Conservation (phyloP, 1,284 basidiomycete species). For the Pyrrhoderma lamaoense region DNA sequence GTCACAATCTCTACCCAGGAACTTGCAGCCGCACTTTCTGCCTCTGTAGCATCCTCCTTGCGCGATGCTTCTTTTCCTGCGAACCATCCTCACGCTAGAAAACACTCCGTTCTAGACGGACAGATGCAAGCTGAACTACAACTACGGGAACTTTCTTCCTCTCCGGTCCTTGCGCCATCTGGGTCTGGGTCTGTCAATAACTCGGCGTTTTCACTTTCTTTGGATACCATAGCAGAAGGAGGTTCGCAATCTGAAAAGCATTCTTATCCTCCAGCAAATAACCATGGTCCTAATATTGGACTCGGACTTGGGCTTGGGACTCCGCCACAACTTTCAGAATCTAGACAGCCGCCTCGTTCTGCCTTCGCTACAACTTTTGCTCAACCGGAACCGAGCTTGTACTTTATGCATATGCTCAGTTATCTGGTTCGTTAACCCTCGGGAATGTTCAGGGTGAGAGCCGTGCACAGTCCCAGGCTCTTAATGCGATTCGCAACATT, state of each 20-base stretch:
- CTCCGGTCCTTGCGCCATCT: constrained; percentile 10
- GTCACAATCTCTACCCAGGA: constrained; percentile 10
- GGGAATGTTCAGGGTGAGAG: constrained; percentile 23
- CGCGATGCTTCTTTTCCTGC: constrained; percentile 39
- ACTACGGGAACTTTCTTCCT: constrained; percentile 12
- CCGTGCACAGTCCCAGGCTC: constrained; percentile 4
- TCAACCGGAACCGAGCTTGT: constrained; percentile 55
- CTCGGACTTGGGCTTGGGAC: constrained; percentile 41
- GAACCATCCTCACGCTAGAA: constrained; percentile 71
- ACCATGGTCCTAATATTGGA: constrained; percentile 29
- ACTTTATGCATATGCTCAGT: constrained; percentile 83
- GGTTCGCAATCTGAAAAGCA: constrained; percentile 17
- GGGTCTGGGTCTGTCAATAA: constrained; percentile 42
- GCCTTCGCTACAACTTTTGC: constrained; percentile 35
- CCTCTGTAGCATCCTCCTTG: constrained; percentile 19
- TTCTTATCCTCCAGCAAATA: constrained; percentile 20
- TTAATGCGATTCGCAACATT: constrained; percentile 9
- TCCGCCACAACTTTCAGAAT: constrained; percentile 20
- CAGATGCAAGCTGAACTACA: constrained; percentile 28
- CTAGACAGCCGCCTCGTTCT: constrained; percentile 28
- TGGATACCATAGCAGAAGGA: constrained; percentile 63
- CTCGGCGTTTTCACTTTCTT: constrained; percentile 54
- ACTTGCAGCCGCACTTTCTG: constrained; percentile 1
- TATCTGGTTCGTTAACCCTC: constrained; percentile 60
- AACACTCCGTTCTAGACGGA: constrained; percentile 58